Conservation (phyloP, 352 stramenopile species). For the Phytophthora megakarya region DNA sequence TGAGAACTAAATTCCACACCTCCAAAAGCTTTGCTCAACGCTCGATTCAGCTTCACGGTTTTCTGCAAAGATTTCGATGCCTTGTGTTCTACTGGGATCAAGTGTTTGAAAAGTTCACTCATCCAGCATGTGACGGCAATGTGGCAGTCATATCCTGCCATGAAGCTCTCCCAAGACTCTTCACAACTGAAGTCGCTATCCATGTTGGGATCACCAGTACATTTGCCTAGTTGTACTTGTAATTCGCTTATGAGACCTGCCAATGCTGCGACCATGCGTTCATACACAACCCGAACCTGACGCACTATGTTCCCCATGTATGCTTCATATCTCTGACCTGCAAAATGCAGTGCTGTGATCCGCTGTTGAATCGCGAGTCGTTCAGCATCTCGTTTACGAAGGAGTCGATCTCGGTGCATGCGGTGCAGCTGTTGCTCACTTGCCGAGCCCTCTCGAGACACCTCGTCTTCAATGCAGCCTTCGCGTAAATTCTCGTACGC, state of each 20-base stretch:
- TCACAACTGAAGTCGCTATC: conserved; percentile 1
- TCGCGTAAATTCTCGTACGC: conserved; percentile 27
- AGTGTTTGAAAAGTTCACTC: conserved; percentile 41
- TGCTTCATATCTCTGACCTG: conserved; percentile 37
- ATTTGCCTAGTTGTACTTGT: conserved; percentile 17
- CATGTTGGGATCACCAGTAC: neutral
- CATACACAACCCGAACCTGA: conserved; percentile 32
- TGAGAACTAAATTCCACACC: conserved; percentile 14
- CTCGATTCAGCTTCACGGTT: conserved; percentile 12
- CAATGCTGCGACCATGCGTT: conserved; percentile 21
- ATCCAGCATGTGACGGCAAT: conserved; percentile 48
- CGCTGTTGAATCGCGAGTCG: conserved; percentile 36
- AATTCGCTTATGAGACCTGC: conserved; percentile 20
- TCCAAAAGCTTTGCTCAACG: conserved; percentile 7
- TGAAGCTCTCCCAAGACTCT: conserved; percentile 9
- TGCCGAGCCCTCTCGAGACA: neutral
- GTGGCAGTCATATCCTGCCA: conserved; percentile 29
- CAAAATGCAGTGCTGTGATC: conserved; percentile 46
- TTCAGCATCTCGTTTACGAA: conserved; percentile 31
- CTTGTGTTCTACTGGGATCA: conserved; percentile 43
- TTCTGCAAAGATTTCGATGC: conserved; percentile 45
- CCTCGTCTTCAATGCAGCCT: conserved; percentile 1
- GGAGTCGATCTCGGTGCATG: conserved; percentile 22
- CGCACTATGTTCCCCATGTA: conserved; percentile 27
- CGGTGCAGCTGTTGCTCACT: conserved; percentile 6